Evolutionary conservation across 202 grass and related monocot genomes (phyloP).

Genomic region (Bolboschoenoplectus hybrid): DNA sequence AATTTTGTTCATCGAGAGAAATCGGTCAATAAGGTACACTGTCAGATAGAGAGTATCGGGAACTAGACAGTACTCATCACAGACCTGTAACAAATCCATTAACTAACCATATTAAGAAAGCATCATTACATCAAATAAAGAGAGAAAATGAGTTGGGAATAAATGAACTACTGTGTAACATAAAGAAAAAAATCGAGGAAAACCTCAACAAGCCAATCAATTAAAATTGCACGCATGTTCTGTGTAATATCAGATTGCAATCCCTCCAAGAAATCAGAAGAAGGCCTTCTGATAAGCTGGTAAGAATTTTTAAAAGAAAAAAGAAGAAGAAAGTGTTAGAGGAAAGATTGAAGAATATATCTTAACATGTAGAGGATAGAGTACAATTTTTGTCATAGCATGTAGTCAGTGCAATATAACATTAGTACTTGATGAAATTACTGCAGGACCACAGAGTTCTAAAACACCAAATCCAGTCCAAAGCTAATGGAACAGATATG

Average conservation of each 20-base stretch:
- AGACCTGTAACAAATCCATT: slow-evolving; percentile 59
- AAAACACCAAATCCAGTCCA: slow-evolving; percentile 32
- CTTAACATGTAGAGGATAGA: neutral
- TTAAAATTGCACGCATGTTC: slow-evolving; percentile 74
- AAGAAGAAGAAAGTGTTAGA: slow-evolving; percentile 37
- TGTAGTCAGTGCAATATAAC: neutral
- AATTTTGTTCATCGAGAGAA: slow-evolving; percentile 75
- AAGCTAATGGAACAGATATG: slow-evolving; percentile 40
- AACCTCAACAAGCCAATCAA: slow-evolving; percentile 99
- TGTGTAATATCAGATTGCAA: slow-evolving; percentile 80
- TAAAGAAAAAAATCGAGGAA: slow-evolving; percentile 33
- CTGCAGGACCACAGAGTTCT: neutral
- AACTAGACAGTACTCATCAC: slow-evolving; percentile 88
- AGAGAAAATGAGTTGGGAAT: slow-evolving; percentile 28
- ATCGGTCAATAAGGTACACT: slow-evolving; percentile 73
- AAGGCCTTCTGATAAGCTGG: slow-evolving; percentile 81
- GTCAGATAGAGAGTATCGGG: slow-evolving; percentile 94
- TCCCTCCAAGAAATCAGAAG: slow-evolving; percentile 75
- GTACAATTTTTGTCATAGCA: neutral
- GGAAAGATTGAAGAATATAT: slow-evolving; percentile 11
- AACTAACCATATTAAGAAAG: neutral
- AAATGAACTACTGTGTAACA: slow-evolving; percentile 34
- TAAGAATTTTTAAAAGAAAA: slow-evolving; percentile 34
- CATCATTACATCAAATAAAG: neutral
- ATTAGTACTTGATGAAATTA: slow-evolving; percentile 31